Base-by-base conservation (phyloP, 2,329 filamentous ascomycete genomes). In the Tetracladium maxilliforme region DNA sequence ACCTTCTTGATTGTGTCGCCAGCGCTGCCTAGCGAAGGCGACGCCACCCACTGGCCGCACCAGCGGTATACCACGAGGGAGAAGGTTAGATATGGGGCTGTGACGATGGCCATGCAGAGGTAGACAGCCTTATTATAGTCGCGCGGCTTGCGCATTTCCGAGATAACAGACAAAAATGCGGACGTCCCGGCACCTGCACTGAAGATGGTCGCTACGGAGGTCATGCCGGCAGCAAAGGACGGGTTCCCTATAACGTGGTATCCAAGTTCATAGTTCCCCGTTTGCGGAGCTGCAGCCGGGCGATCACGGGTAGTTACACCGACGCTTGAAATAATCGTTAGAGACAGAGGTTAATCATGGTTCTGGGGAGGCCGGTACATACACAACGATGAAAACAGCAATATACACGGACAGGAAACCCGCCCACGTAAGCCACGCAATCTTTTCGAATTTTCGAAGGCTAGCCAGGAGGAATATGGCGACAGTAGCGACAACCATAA, bases 141-240 rank as follows among this genome's bases (percentile, higher is more conserved):
- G 11, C 51, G 52, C 0, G 70, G 70, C 16, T 57, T 53, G 21
- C 50, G 53, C 69, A 77, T 77, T 47, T 77, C 72, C 0, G 62
- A 65, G 26, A 76, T 75, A 30, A 77, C 65, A 4, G 69, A 67
- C 3, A 76, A 47, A 38, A 74, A 76, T 3, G 66, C 65, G 1
- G 60, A 64, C 1, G 68, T 72, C 11, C 62, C 66, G 1, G 68
- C 63, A 6, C 57, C 60, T 3, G 65, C 66, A 29, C 64, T 60
- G 45, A 74, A 70, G 32, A 76, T 72, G 3, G 64, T 70, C 3
- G 56, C 54, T 0, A 60, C 55, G 19, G 68, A 64, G 0, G 60
- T 62, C 36, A 75, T 70, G 6, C 64, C 70, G 2, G 56, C 59
- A 1, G 61, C 58, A 38, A 76, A 76, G 12, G 51, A 58, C 0